Conservation (phyloP, 2,329 filamentous ascomycete genomes). For the Calonectria naviculata region DNA sequence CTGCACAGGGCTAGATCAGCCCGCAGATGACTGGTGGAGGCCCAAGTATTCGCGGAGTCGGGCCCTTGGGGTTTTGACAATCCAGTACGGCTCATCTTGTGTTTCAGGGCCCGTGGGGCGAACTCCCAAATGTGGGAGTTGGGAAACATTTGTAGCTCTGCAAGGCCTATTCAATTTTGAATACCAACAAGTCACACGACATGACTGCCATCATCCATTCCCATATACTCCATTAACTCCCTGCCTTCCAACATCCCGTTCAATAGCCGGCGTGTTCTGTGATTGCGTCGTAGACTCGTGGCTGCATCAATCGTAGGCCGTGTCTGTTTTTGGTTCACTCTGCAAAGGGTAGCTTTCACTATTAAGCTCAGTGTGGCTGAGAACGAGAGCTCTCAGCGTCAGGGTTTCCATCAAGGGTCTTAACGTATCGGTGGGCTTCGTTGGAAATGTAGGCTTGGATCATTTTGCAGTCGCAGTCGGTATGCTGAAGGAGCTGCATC, state of each 20-base stretch:
- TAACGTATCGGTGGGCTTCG: slow-evolving; percentile 31
- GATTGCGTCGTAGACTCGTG: neutral
- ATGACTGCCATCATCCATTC: neutral
- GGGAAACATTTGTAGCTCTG: neutral
- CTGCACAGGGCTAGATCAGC: neutral
- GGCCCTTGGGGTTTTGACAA: neutral
- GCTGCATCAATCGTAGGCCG: neutral
- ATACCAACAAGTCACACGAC: neutral
- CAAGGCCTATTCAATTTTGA: neutral
- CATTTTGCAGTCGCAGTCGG: slow-evolving; percentile 33
- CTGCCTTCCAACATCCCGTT: neutral
- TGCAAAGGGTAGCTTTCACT: neutral
- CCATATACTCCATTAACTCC: neutral
- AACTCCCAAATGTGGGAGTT: neutral
- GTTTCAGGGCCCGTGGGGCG: neutral
- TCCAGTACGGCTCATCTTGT: no score
- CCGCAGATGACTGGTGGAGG: neutral
- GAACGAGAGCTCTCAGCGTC: no score
- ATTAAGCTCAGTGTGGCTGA: neutral
- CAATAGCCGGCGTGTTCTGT: no score
- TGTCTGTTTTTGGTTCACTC: neutral
- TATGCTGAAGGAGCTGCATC: slow-evolving; percentile 36
- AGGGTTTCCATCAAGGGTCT: neutral
- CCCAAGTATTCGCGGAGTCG: neutral
- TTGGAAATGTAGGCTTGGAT: slow-evolving; percentile 37